Evolutionary conservation across 345 rosid species (phyloP).

Genomic region (Noccaea caerulescens): DNA sequence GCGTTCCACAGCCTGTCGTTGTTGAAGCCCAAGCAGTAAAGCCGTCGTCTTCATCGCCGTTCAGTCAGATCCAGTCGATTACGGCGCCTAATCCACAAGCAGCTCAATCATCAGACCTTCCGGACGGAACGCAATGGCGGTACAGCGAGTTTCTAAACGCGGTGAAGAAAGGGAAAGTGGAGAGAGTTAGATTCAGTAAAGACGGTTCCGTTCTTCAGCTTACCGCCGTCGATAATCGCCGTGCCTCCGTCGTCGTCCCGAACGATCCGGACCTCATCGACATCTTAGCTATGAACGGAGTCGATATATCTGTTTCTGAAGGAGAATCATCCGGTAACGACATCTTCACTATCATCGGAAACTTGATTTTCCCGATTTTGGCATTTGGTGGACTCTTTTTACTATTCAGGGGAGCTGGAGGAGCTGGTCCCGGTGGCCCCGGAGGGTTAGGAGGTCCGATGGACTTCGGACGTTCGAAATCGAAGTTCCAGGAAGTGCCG

Average conservation of each 20-base stretch:
- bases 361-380: constrained; percentile 63
- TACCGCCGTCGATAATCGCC: constrained; percentile 69
- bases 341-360: constrained; percentile 61
- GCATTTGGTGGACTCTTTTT: constrained; percentile 71
- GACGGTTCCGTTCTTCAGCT: constrained; percentile 70
- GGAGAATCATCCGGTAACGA: constrained; percentile 70
- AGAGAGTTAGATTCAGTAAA: constrained; percentile 74
- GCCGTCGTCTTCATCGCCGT: constrained; percentile 54
- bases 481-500: constrained; percentile 84
- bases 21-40: constrained; percentile 55
- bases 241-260: constrained; percentile 65
- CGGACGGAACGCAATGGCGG: constrained; percentile 71
- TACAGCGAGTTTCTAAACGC: constrained; percentile 81
- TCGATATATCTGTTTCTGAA: constrained; percentile 74
- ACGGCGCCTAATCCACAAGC: constrained; percentile 64
- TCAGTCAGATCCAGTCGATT: constrained; percentile 53
- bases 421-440: constrained; percentile 77
- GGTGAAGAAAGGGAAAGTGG: constrained; percentile 74
- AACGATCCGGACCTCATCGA: constrained; percentile 77
- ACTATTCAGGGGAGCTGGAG: constrained; percentile 60
- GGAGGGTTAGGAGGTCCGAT: constrained; percentile 88
- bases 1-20: neutral
- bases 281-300: constrained; percentile 76
- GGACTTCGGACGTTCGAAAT: constrained; percentile 80
- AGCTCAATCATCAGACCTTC: constrained; percentile 52